Evolutionary conservation across 139 green algal species (phyloP).

Genomic region (Chlamydomonas schloesseri): DNA sequence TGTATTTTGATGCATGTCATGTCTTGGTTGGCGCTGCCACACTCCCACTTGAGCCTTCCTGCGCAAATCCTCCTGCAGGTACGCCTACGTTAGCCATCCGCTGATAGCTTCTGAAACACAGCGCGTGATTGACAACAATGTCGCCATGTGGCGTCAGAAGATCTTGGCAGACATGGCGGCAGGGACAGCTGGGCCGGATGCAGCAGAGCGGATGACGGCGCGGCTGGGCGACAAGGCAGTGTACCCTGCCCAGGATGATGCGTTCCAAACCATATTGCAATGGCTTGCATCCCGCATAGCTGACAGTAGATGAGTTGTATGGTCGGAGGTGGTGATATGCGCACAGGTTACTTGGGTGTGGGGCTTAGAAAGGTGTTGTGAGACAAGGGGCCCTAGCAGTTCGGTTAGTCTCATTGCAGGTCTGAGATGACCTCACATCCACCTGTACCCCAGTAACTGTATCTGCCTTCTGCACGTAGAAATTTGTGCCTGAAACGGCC

Average conservation of each 20-base stretch:
- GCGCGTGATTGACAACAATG: slow-evolving; percentile 33
- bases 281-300: slow-evolving; percentile 57
- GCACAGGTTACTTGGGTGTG: too few species aligned
- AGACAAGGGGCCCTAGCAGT: too few species aligned
- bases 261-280: slow-evolving; percentile 73
- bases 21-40: too few species aligned
- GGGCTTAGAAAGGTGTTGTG: too few species aligned
- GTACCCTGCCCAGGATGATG: slow-evolving; percentile 64
- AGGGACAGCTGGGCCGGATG: not conserved
- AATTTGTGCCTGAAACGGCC: too few species aligned
- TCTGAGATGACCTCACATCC: too few species aligned
- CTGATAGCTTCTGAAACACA: slow-evolving; percentile 15
- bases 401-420: too few species aligned
- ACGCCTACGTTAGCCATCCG: slow-evolving; percentile 55
- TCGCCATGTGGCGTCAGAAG: not conserved
- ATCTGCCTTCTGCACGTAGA: too few species aligned
- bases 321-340: too few species aligned
- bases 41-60: not conserved
- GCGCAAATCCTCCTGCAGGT: not conserved
- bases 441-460: too few species aligned
- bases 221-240: not conserved
- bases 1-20: too few species aligned
- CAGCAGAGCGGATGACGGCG: not conserved
- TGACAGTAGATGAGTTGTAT: too few species aligned
- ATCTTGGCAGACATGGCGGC: not conserved